A percentile compares a stretch with the other conserved stretches of the same genome.
These are phyloP conservation scores for Neurospora discreta DNA, from an alignment of 495 filamentous ascomycete species.

Conservation along the genomic window DNA sequence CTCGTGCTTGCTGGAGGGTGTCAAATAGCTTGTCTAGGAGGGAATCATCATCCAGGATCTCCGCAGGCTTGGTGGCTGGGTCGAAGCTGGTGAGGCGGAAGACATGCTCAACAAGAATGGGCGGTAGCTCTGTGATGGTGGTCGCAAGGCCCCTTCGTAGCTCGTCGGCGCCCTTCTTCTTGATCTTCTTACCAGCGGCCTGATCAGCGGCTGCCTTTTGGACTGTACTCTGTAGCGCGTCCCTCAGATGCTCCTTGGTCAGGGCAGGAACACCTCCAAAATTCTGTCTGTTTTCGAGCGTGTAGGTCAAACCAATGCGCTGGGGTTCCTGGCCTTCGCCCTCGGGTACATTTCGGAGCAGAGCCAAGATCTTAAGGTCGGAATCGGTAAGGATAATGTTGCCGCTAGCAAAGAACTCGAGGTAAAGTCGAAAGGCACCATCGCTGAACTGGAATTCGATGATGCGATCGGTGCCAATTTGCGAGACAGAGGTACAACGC, in stretches of 20 bases:
- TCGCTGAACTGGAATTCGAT: conserved; percentile 90
- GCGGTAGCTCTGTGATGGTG: conserved; percentile 77
- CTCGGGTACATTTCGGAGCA: conserved; percentile 68
- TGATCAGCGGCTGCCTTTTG: conserved; percentile 37
- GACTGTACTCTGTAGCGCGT: conserved; percentile 56
- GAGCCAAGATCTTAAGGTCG: conserved; percentile 62
- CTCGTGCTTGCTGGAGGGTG: conserved; percentile 57
- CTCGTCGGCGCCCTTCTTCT: conserved; percentile 64
- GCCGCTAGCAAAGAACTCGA: conserved; percentile 90
- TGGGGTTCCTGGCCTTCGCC: conserved; percentile 66
- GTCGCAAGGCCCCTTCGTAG: conserved; percentile 69
- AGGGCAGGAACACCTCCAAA: conserved; percentile 60
- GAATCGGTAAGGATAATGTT: conserved; percentile 87
- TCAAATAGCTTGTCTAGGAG: conserved; percentile 51
- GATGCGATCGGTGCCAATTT: conserved; percentile 88
- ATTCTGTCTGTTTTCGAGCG: conserved; percentile 72
- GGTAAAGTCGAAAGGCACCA: conserved; percentile 72
- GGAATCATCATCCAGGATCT: conserved; percentile 55
- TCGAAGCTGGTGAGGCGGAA: conserved; percentile 60
- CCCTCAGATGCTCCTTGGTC: conserved; percentile 57
- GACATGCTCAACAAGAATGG: conserved; percentile 76
- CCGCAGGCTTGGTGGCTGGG: conserved; percentile 47
- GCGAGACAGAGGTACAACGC: conserved; percentile 65
- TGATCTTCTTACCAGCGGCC: conserved; percentile 51
- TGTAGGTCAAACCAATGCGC: conserved; percentile 67